Conservation (phyloP, 139 green algal species). For the Chlamydomonas asymmetrica region DNA sequence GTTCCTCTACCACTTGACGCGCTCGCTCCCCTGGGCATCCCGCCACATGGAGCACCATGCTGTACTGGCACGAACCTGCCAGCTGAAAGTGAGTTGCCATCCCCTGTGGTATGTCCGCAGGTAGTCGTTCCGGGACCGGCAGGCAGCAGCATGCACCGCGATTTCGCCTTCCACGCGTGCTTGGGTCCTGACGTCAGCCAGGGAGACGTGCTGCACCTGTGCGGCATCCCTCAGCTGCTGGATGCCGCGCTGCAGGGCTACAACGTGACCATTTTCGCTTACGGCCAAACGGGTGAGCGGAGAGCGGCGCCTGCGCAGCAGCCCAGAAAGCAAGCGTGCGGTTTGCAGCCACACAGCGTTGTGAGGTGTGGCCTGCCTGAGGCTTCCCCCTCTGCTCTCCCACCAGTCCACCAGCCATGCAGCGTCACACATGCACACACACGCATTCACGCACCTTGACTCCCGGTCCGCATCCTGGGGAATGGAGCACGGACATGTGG, state of each 20-base stretch:
- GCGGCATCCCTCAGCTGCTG: constrained; percentile 74
- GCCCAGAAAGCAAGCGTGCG: not conserved
- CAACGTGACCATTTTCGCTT: constrained; percentile 72
- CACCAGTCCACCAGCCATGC: too few relatives aligned
- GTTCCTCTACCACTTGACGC: too few relatives aligned
- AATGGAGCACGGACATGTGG: too few relatives aligned
- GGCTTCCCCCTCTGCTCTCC: too few relatives aligned
- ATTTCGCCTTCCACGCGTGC: constrained; percentile 72
- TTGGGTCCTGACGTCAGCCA: constrained; percentile 58
- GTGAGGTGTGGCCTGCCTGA: too few relatives aligned
- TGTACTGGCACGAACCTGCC: not conserved
- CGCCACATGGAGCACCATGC: too few relatives aligned
- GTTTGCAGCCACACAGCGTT: not conserved
- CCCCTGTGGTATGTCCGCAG: too few relatives aligned
- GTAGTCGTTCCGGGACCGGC: constrained; percentile 56
- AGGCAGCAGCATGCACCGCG: constrained; percentile 55
- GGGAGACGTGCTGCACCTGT: constrained; percentile 62
- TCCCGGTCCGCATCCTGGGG: too few relatives aligned
- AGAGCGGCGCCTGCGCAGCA: not conserved
- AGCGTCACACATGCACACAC: too few relatives aligned
- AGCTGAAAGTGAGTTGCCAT: too few relatives aligned
- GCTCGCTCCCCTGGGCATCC: too few relatives aligned
- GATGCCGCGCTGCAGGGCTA: constrained; percentile 82
- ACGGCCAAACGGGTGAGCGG: constrained; percentile 60
- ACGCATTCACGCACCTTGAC: too few relatives aligned